phyloP scores from a whole-genome alignment of 2,329 filamentous ascomycete species.

The Xylaria sp. region DNA sequence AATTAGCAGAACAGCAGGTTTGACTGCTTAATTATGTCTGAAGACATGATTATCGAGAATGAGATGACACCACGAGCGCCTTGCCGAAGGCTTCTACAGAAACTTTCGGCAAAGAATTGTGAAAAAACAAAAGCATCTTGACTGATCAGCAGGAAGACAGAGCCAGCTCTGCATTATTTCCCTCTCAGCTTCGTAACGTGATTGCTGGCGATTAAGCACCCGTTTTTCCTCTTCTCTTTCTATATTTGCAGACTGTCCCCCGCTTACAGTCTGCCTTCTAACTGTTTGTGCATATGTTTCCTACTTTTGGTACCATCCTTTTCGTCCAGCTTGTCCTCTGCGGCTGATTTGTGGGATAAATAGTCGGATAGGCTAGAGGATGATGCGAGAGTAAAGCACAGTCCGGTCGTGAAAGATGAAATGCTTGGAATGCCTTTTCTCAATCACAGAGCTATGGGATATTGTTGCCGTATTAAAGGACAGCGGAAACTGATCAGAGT shows the following conservation, averaged over 20 bases:
- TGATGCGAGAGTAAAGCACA: neutral
- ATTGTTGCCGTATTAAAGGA: neutral
- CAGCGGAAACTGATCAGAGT: neutral
- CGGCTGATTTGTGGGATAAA: neutral
- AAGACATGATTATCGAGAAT: neutral
- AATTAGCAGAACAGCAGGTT: neutral
- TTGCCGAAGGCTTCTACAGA: neutral
- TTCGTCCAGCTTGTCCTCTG: neutral
- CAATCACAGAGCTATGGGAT: neutral
- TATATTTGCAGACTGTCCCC: neutral
- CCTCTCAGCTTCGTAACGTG: neutral
- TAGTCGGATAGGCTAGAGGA: neutral
- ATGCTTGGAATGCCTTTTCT: too few relatives aligned
- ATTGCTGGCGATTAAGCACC: neutral
- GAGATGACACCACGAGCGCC: too few relatives aligned
- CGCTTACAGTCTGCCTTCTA: neutral
- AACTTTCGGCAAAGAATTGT: neutral
- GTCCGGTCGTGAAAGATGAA: neutral
- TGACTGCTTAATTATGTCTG: conserved; percentile 7
- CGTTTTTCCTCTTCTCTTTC: neutral
- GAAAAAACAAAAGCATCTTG: neutral
- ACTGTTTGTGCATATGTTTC: neutral
- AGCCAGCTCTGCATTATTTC: too few relatives aligned
- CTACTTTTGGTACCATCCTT: neutral
- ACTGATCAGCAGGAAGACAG: neutral